Percentiles rank a stretch among this genome's conserved stretches.
Conservation (phyloP, 257 asterid species). For the Echites panduratus region DNA sequence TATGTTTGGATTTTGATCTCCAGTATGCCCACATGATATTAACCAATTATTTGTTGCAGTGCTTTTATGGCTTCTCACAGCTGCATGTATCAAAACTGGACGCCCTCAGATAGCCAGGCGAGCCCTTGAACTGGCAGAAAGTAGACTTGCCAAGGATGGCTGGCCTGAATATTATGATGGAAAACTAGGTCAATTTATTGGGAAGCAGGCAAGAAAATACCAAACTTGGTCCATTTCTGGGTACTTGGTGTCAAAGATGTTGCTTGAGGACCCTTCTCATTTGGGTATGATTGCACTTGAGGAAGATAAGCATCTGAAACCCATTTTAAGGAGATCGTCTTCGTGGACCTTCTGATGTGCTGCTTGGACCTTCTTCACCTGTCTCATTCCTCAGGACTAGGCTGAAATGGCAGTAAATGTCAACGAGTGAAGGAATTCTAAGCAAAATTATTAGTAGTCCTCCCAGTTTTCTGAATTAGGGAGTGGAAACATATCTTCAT, state of each 20-base stretch:
- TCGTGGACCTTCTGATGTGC: slow-evolving; percentile 38
- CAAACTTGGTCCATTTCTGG: slow-evolving; percentile 72
- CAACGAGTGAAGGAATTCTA: background rate
- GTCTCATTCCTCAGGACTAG: background rate
- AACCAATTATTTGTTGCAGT: slow-evolving; percentile 33
- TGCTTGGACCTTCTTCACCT: background rate
- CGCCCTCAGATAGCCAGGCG: slow-evolving; percentile 62
- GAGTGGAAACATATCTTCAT: background rate
- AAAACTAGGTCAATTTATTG: slow-evolving; percentile 45
- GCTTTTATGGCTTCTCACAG: slow-evolving; percentile 61
- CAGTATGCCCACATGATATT: background rate
- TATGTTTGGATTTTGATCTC: background rate
- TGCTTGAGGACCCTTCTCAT: slow-evolving; percentile 70
- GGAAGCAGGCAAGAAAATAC: slow-evolving; percentile 57
- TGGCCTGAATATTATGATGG: slow-evolving; percentile 76
- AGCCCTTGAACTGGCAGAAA: slow-evolving; percentile 54
- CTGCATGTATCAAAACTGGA: slow-evolving; percentile 62
- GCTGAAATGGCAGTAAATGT: background rate
- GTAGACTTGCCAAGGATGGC: slow-evolving; percentile 50
- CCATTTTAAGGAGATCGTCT: slow-evolving; percentile 47
- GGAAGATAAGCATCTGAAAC: slow-evolving; percentile 54
- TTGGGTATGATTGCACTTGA: slow-evolving; percentile 56
- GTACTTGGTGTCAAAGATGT: slow-evolving; percentile 58
- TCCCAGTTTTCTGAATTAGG: background rate
- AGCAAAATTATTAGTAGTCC: background rate